A percentile compares a stretch with the other conserved stretches of the same genome.
phyloP scores from a whole-genome alignment of 1,284 basidiomycete species.

The Rhodotorula sp. region DNA sequence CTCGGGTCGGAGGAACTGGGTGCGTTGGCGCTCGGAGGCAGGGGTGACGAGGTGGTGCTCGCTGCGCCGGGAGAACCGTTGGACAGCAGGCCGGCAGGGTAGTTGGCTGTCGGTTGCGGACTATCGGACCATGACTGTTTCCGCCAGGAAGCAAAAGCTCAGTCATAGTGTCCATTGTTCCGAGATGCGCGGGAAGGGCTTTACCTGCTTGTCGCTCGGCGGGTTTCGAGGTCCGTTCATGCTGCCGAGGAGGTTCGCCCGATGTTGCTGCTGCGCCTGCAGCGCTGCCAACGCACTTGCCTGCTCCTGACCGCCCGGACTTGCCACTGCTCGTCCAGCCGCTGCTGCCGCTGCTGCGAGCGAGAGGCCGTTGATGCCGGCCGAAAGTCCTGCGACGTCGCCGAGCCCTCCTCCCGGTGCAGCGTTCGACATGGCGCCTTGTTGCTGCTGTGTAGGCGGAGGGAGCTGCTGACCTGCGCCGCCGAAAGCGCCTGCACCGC shows the following conservation, averaged over 20 bases:
- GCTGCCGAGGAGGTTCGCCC: conserved; percentile 41
- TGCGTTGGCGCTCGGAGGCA: neutral
- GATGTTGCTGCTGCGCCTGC: conserved; percentile 37
- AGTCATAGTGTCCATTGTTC: neutral
- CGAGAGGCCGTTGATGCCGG: conserved; percentile 28
- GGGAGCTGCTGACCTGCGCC: conserved; percentile 1
- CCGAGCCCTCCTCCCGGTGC: neutral
- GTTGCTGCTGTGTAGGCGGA: neutral
- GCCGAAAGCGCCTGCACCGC: conserved; percentile 27
- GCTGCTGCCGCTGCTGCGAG: conserved; percentile 22
- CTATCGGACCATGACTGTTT: conserved; percentile 26
- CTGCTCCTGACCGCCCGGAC: conserved; percentile 34
- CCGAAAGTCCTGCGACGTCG: conserved; percentile 9
- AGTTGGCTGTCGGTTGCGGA: conserved; percentile 27
- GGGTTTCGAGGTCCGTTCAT: conserved; percentile 39
- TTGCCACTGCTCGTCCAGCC: conserved; percentile 9
- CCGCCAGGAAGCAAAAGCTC: neutral
- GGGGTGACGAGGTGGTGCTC: conserved; percentile 1
- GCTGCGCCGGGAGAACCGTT: conserved; percentile 23
- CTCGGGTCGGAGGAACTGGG: neutral
- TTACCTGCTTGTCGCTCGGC: conserved; percentile 12
- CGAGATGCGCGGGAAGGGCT: neutral
- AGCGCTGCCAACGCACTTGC: conserved; percentile 41
- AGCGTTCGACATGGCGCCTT: neutral
- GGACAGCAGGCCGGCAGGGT: conserved; percentile 21